Base-by-base conservation (phyloP, 2,329 filamentous ascomycete genomes). In the Incumbomyces lentus region DNA sequence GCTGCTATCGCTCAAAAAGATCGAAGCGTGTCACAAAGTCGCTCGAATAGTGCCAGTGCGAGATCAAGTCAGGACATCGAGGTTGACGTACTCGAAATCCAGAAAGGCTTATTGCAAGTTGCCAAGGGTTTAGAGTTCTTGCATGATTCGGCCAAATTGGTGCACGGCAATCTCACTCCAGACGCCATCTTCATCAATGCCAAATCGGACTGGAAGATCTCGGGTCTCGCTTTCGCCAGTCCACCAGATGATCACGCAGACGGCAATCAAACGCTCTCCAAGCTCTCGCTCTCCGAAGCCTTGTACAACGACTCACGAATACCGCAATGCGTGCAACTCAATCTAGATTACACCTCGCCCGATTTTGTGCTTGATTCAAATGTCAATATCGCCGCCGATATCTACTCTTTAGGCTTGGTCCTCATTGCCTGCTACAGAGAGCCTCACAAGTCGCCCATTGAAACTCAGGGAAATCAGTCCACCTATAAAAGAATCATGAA, bases 171-270 rank as follows among this genome's bases (percentile, higher is more conserved):
- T 61, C 66, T 98, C 53, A 96, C 89, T 0, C 92, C 92, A 0
- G 90, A 96, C 53, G 86, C 89, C 14, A 81, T 98, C 53, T 83
- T 95, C 54, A 80, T 98, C 64, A 98, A 98, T 67, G 79, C 86
- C 34, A 98, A 98, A 78, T 94, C 86, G 40, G 92, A 98, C 65
- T 98, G 92, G 92, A 98, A 98, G 64, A 86, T 98, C 51, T 90
- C 88, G 57, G 92, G 90, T n/a, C 75, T 98, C 33, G 79, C 84
- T 0, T 98, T 95, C 64, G 86, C 84, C 61, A 85, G 85, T 38
- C 85, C 88, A 12, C 79, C 86, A 40, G 22, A 26, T 56, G 84
- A 88, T 56, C 76, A 78, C 57, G 85, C 84, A 16, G 81, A 79
- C 22, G 81, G 84, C 55, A 73, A 82, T 38, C 84, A 86, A 2